A percentile compares a stretch with the other conserved stretches of the same genome.
phyloP scores from a whole-genome alignment of 495 filamentous ascomycete genomes.

The Parathielavia hyrcaniae region DNA sequence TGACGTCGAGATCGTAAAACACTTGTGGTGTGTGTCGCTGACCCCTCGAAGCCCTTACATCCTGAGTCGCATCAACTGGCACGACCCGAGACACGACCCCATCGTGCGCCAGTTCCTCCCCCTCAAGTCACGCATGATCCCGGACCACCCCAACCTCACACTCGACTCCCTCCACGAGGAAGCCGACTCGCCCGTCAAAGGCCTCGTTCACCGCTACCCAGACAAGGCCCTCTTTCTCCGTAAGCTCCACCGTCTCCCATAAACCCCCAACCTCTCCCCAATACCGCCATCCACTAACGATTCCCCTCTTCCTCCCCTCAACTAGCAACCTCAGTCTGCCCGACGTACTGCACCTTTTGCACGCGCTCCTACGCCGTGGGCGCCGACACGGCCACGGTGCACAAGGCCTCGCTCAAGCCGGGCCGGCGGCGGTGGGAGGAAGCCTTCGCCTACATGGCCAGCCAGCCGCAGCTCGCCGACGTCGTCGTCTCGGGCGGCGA shows the following conservation, averaged over 20 bases:
- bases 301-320: neutral
- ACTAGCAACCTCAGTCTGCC: conserved; percentile 49
- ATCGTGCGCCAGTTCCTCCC: conserved; percentile 52
- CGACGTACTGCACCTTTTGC: conserved; percentile 53
- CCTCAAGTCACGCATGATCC: conserved; percentile 42
- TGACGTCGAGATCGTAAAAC: neutral
- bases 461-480: conserved; percentile 43
- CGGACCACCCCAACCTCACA: conserved; percentile 42
- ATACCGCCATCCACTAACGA: neutral
- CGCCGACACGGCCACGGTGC: conserved; percentile 42
- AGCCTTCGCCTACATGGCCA: conserved; percentile 47
- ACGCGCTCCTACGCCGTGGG: conserved; percentile 55
- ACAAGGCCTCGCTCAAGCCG: conserved; percentile 44
- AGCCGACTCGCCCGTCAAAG: conserved; percentile 42
- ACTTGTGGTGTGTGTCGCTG: neutral
- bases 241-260: conserved; percentile 27
- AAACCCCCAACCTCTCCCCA: neutral
- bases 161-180: conserved; percentile 47
- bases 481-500: conserved; percentile 56
- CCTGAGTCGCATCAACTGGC: conserved; percentile 49
- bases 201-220: conserved; percentile 52
- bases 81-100: conserved; percentile 49
- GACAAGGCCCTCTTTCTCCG: conserved; percentile 55
- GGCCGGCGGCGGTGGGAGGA: conserved; percentile 39
- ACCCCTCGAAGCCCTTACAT: conserved; percentile 47